These are phyloP conservation scores for Xylariaceae sp. DNA, from an alignment of 2,329 filamentous ascomycete genomes.

Conservation along the genomic window DNA sequence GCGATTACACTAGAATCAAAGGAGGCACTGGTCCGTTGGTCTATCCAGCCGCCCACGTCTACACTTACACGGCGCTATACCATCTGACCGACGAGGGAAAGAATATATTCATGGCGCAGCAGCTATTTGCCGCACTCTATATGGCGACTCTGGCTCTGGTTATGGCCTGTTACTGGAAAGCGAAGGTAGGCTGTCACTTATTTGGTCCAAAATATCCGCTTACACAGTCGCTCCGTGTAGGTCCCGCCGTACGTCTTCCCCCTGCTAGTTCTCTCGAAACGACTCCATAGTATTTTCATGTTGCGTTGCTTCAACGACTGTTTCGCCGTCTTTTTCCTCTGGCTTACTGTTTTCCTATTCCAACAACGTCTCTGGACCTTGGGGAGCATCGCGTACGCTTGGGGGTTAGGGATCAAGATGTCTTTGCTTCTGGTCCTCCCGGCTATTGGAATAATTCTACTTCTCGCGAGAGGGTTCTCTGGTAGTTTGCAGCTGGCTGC, in stretches of 20 bases:
- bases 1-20: constrained; percentile 82
- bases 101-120: constrained; percentile 80
- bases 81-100: constrained; percentile 73
- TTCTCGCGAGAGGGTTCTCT: constrained; percentile 70
- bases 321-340: constrained; percentile 82
- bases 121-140: constrained; percentile 80
- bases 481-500: constrained; percentile 68
- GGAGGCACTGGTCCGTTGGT: constrained; percentile 92
- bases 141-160: constrained; percentile 74
- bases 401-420: constrained; percentile 94
- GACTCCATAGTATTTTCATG: constrained; percentile 90
- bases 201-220: constrained; percentile 2
- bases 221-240: constrained; percentile 43
- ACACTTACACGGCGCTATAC: constrained; percentile 83
- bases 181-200: constrained; percentile 55
- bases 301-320: constrained; percentile 96
- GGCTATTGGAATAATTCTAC: constrained; percentile 74
- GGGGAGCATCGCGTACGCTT: constrained; percentile 72
- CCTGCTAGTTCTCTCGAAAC: constrained; percentile 84
- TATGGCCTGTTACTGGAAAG: constrained; percentile 78
- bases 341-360: constrained; percentile 76
- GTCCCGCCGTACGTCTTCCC: constrained; percentile 86
- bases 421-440: constrained; percentile 81
- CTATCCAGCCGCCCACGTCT: constrained; percentile 92
- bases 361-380: constrained; percentile 75